phyloP scores from a whole-genome alignment of 2,329 filamentous ascomycete species.

The Aspergillus niger region DNA sequence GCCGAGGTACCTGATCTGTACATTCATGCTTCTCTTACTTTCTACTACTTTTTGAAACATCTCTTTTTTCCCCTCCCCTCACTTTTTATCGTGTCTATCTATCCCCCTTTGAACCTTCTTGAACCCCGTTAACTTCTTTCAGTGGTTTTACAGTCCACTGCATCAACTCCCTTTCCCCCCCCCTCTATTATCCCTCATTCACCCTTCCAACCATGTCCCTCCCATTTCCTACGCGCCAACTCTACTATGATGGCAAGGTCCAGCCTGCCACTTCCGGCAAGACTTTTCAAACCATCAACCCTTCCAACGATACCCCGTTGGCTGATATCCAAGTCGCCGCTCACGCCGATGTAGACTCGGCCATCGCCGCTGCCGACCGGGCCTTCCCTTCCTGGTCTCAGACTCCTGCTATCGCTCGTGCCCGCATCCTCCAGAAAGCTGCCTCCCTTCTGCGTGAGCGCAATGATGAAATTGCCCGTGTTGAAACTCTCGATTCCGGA shows the following conservation, averaged over 20 bases:
- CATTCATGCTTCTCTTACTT: neutral
- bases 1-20: slow-evolving; percentile 3
- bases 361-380: slow-evolving; percentile 67
- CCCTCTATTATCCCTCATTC: slow-evolving; percentile 17
- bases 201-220: slow-evolving; percentile 27
- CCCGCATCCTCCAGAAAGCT: slow-evolving; percentile 75
- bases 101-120: too few species aligned
- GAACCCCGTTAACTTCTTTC: slow-evolving; percentile 3
- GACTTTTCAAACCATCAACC: slow-evolving; percentile 73
- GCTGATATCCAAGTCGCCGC: slow-evolving; percentile 74
- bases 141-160: too few species aligned
- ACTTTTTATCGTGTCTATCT: neutral
- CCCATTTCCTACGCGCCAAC: slow-evolving; percentile 58
- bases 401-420: slow-evolving; percentile 72
- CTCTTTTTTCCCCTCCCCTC: neutral
- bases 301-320: slow-evolving; percentile 68
- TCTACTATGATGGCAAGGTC: slow-evolving; percentile 73
- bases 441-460: slow-evolving; percentile 71
- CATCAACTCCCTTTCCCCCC: neutral
- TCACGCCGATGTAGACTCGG: slow-evolving; percentile 66
- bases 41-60: neutral
- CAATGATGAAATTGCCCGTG: slow-evolving; percentile 75
- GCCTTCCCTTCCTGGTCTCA: slow-evolving; percentile 77
- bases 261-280: slow-evolving; percentile 62
- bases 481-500: slow-evolving; percentile 84